Evolutionary conservation across 768 basidiomycete species (phyloP).

Genomic region (Russula sp.): DNA sequence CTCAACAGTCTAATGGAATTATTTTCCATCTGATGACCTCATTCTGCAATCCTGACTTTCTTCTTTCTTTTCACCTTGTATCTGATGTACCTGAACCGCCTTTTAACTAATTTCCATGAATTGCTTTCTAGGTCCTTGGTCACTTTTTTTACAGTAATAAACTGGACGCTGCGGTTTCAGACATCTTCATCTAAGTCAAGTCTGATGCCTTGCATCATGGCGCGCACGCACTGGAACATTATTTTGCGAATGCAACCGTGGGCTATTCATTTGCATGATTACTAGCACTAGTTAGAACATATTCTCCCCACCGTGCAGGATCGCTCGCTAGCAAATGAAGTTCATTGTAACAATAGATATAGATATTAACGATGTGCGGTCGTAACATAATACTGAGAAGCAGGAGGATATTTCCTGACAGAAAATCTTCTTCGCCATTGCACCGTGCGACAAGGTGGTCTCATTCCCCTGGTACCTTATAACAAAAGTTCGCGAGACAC

Average conservation of each 20-base stretch:
- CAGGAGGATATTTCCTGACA: no score
- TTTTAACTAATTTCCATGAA: background rate
- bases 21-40: conserved; percentile 35
- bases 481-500: background rate
- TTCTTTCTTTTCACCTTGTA: background rate
- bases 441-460: background rate
- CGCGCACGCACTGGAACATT: background rate
- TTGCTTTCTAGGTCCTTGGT: background rate
- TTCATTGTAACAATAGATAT: no score
- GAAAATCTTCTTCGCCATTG: no score
- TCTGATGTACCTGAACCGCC: background rate
- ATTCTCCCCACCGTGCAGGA: no score
- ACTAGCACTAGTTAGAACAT: no score
- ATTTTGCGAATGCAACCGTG: background rate
- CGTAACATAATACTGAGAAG: no score
- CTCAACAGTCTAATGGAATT: conserved; percentile 42
- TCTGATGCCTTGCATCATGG: background rate
- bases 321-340: no score
- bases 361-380: no score
- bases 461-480: background rate
- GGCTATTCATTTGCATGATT: background rate
- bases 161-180: background rate
- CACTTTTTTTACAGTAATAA: background rate
- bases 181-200: background rate
- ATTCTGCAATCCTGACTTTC: conserved; percentile 39